A percentile compares a stretch with the other conserved stretches of the same genome.
phyloP scores from a whole-genome alignment of 2,329 filamentous ascomycete species.

The Ploettnerulaceae sp. region DNA sequence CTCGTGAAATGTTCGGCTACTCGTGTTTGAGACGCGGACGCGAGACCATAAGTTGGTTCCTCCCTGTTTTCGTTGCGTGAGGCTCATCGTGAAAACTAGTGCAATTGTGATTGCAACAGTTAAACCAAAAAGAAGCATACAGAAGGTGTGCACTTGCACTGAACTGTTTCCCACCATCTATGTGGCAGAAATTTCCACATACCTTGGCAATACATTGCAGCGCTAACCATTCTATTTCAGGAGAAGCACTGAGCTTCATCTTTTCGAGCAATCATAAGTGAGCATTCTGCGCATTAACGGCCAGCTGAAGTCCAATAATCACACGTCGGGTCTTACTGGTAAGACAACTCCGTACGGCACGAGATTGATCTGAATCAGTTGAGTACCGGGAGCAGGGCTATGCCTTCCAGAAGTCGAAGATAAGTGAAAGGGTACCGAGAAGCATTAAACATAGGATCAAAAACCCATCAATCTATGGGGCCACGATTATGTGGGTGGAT shows the following conservation, averaged over 20 bases:
- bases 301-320: no score
- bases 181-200: no score
- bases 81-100: background rate
- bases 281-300: no score
- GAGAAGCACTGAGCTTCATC: constrained; percentile 1
- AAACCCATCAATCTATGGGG: background rate
- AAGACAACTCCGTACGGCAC: background rate
- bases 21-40: no score
- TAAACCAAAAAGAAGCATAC: background rate
- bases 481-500: constrained; percentile 9
- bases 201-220: no score
- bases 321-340: no score
- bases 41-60: no score
- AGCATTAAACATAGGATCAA: background rate
- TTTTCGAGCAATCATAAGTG: no score
- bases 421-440: no score
- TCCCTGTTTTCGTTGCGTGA: constrained; percentile 1
- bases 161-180: no score
- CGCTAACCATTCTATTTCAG: background rate
- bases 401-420: constrained; percentile 6
- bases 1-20: background rate
- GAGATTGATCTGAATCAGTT: constrained; percentile 1
- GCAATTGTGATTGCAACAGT: background rate
- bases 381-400: background rate
- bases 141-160: no score